phyloP scores from a whole-genome alignment of 306 rosid species.

The Inga laurina region DNA sequence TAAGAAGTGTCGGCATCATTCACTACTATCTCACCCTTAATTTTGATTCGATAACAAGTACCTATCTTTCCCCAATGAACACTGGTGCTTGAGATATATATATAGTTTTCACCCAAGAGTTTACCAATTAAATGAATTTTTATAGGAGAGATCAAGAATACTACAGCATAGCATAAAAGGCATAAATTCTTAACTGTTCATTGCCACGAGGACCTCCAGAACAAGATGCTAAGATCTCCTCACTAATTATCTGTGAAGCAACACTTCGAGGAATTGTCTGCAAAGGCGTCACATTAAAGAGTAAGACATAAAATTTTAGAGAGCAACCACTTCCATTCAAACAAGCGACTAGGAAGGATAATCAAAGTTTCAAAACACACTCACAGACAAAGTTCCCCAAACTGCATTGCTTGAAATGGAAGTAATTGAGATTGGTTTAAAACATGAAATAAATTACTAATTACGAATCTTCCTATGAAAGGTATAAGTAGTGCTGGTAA shows the following conservation, averaged over 20 bases:
- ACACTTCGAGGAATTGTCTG: conserved; percentile 63
- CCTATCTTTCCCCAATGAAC: not conserved
- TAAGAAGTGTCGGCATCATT: not conserved
- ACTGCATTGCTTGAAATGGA: not conserved
- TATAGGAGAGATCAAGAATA: conserved; percentile 2
- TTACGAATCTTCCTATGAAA: not conserved
- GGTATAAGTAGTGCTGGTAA: not conserved
- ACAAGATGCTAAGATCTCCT: conserved; percentile 80
- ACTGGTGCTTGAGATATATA: not conserved
- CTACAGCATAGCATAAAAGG: conserved; percentile 5
- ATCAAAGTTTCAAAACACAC: conserved; percentile 3
- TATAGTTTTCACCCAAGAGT: not conserved
- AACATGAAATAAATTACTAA: not conserved
- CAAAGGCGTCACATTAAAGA: conserved; percentile 29
- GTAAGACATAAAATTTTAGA: conserved; percentile 19
- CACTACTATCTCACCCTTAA: not conserved
- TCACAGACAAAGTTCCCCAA: not conserved
- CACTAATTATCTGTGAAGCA: conserved; percentile 65
- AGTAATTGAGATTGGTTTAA: not conserved
- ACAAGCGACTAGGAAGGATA: conserved; percentile 14
- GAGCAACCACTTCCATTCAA: not conserved
- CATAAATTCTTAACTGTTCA: conserved; percentile 65
- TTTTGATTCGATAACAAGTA: conserved; percentile 13
- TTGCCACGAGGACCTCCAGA: conserved; percentile 81
- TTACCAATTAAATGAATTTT: conserved; percentile 25